A percentile compares a stretch with the other conserved stretches of the same genome.
Evolutionary conservation across 2,329 filamentous ascomycete genomes (phyloP).

Genomic region (Cercospora zeae-maydis): DNA sequence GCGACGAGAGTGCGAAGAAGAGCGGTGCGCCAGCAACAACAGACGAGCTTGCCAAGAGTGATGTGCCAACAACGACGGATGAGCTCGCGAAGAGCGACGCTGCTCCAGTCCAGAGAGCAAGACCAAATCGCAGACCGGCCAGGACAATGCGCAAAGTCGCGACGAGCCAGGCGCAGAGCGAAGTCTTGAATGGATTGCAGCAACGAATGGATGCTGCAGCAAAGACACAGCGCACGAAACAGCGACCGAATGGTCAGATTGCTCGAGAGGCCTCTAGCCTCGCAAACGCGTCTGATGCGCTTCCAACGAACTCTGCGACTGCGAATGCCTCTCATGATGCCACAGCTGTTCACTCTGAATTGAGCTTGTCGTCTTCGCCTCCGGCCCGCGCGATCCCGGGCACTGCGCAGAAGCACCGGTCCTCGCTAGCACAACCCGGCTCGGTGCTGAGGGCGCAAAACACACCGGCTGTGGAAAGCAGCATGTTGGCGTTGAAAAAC

Average conservation of each 20-base stretch:
- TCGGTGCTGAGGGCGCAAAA: constrained; percentile 45
- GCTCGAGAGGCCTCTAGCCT: not conserved
- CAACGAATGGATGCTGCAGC: constrained; percentile 34
- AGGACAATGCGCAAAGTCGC: constrained; percentile 29
- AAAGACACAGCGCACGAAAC: constrained; percentile 21
- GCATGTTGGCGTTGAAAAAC: constrained; percentile 49
- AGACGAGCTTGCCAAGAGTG: constrained; percentile 20
- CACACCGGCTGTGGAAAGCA: constrained; percentile 45
- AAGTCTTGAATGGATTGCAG: constrained; percentile 35
- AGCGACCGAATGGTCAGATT: constrained; percentile 3
- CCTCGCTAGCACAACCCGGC: constrained; percentile 35
- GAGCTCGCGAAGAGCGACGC: constrained; percentile 24
- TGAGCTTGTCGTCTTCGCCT: constrained; percentile 31
- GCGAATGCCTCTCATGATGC: constrained; percentile 15
- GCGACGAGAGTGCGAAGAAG: constrained; percentile 11
- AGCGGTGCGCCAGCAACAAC: constrained; percentile 22
- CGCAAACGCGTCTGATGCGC: not conserved
- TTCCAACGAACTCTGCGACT: constrained; percentile 5
- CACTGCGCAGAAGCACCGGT: constrained; percentile 28
- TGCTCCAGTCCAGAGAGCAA: constrained; percentile 15
- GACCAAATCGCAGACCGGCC: constrained; percentile 23
- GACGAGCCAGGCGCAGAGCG: constrained; percentile 28
- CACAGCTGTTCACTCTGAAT: constrained; percentile 19
- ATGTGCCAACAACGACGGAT: no score
- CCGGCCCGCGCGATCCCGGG: constrained; percentile 34